phyloP scores from a whole-genome alignment of 1,284 basidiomycete species.

The Rhodotorula sp. region DNA sequence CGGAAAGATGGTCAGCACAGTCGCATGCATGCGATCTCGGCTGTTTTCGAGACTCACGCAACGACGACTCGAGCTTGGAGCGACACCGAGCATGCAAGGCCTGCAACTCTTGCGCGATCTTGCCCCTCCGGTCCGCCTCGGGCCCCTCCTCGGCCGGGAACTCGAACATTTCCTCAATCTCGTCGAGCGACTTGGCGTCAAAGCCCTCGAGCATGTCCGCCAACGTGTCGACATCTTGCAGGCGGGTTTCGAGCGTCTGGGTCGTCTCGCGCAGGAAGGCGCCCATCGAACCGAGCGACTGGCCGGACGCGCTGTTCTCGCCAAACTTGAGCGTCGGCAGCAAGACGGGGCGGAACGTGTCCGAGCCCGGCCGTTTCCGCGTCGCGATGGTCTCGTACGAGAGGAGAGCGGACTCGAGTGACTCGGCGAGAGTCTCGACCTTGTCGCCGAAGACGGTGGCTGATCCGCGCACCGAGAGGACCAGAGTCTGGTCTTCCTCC shows the following conservation, averaged over 20 bases:
- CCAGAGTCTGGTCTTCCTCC: slow-evolving; percentile 57
- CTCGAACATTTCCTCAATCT: slow-evolving; percentile 47
- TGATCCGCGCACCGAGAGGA: slow-evolving; percentile 50
- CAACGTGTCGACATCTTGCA: slow-evolving; percentile 67
- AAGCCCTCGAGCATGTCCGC: slow-evolving; percentile 67
- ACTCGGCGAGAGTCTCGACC: slow-evolving; percentile 34
- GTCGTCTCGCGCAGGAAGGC: slow-evolving; percentile 65
- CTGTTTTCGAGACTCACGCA: slow-evolving; percentile 16
- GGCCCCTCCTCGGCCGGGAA: slow-evolving; percentile 28
- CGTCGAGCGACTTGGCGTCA: slow-evolving; percentile 54
- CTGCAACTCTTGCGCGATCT: slow-evolving; percentile 28
- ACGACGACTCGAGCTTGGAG: slow-evolving; percentile 23
- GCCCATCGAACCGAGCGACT: slow-evolving; percentile 72
- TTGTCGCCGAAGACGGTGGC: slow-evolving; percentile 38
- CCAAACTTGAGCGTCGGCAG: slow-evolving; percentile 33
- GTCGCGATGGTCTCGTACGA: slow-evolving; percentile 40
- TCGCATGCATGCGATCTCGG: neutral
- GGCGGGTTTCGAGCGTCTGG: slow-evolving; percentile 59
- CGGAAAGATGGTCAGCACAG: neutral
- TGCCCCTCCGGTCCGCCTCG: slow-evolving; percentile 19
- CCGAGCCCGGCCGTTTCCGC: slow-evolving; percentile 27
- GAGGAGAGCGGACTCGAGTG: slow-evolving; percentile 38
- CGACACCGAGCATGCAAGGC: slow-evolving; percentile 25
- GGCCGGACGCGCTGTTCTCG: slow-evolving; percentile 52
- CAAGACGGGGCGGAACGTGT: slow-evolving; percentile 45